phyloP scores from a whole-genome alignment of 805 yeast genomes.

The Grigorovia yakushimaensis region DNA sequence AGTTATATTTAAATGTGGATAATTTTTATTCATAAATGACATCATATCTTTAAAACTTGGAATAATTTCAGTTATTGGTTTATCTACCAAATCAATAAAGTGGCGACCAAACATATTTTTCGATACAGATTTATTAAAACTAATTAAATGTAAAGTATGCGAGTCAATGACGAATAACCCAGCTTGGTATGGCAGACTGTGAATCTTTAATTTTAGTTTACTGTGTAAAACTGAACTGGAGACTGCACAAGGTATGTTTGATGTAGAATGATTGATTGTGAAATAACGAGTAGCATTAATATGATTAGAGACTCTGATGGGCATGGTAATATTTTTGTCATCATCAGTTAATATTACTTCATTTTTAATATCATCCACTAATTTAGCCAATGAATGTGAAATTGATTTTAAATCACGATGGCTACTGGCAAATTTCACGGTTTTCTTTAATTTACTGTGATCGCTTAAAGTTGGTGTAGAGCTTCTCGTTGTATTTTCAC shows the following conservation, averaged over 20 bases:
- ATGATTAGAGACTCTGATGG: constrained; percentile 32
- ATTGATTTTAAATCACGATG: constrained; percentile 16
- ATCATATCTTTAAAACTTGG: constrained; percentile 48
- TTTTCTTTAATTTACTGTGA: not conserved
- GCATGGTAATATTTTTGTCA: constrained; percentile 23
- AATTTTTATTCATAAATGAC: constrained; percentile 25
- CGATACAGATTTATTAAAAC: constrained; percentile 70
- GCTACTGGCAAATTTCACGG: constrained; percentile 23
- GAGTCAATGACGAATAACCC: constrained; percentile 69
- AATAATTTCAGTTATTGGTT: constrained; percentile 45
- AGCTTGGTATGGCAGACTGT: constrained; percentile 76
- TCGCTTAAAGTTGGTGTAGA: constrained; percentile 1
- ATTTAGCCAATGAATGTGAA: constrained; percentile 21
- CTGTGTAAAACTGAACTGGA: constrained; percentile 48
- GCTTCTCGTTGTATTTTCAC: not conserved
- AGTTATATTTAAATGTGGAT: constrained; percentile 31
- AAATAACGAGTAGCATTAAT: constrained; percentile 56
- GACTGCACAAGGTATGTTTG: constrained; percentile 63
- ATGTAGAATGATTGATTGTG: constrained; percentile 39
- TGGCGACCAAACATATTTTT: constrained; percentile 69
- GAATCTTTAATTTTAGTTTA: constrained; percentile 50
- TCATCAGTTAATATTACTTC: constrained; percentile 18
- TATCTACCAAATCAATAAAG: constrained; percentile 34
- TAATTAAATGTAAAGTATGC: constrained; percentile 40
- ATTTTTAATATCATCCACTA: constrained; percentile 21